A percentile compares a stretch with the other conserved stretches of the same genome.
Evolutionary conservation across 192 early-diverging fungal genomes (phyloP).

Genomic region (Backusella luteola): DNA sequence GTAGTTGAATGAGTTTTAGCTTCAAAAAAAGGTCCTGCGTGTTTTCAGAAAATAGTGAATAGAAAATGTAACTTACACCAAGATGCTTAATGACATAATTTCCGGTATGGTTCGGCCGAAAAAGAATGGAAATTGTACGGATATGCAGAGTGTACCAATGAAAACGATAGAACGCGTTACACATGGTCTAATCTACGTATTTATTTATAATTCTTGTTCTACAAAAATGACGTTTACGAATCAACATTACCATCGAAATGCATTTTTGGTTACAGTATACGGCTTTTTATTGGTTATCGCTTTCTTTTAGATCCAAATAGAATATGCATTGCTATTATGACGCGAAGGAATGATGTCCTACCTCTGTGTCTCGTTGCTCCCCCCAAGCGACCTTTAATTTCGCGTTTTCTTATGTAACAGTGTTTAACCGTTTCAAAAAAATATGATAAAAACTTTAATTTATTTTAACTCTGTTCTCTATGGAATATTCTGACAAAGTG

Average conservation of each 20-base stretch:
- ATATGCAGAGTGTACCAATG: not conserved
- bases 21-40: not conserved
- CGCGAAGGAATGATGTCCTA: not conserved
- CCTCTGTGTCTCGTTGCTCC: not conserved
- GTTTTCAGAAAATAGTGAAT: not conserved
- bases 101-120: not conserved
- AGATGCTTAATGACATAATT: not conserved
- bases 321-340: not conserved
- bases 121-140: not conserved
- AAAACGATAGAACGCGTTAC: not conserved
- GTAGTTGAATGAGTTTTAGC: not conserved
- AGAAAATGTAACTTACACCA: not conserved
- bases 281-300: not conserved
- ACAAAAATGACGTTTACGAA: not conserved
- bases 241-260: not conserved
- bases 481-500: not conserved
- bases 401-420: not conserved
- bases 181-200: not conserved
- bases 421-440: not conserved
- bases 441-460: not conserved
- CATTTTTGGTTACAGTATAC: not conserved
- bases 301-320: not conserved
- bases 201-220: not conserved
- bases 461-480: not conserved
- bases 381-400: not conserved